Conservation (phyloP, 2,329 filamentous ascomycete genomes). For the Coniella lustricola region DNA sequence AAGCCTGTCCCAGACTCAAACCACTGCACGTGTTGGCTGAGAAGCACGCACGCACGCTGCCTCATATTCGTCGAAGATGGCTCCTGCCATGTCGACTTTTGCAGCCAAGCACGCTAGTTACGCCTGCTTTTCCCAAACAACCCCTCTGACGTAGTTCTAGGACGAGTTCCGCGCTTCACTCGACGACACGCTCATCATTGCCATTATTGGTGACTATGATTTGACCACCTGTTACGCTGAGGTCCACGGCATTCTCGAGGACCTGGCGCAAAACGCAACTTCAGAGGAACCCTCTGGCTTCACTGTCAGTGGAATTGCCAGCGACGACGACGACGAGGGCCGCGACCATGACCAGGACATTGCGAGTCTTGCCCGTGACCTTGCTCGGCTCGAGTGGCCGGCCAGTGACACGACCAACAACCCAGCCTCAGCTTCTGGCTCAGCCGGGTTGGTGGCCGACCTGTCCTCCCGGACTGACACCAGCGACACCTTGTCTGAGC, state of each 20-base stretch:
- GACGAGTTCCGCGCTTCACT: constrained; percentile 66
- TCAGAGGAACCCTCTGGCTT: constrained; percentile 69
- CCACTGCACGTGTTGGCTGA: too few species aligned
- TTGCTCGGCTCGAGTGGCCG: constrained; percentile 13
- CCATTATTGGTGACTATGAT: constrained; percentile 70
- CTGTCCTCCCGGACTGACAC: constrained; percentile 13
- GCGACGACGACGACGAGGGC: too few species aligned
- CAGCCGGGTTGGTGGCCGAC: constrained; percentile 8
- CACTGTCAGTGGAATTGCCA: constrained; percentile 65
- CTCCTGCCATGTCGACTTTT: too few species aligned
- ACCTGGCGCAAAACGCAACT: constrained; percentile 55
- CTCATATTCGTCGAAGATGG: too few species aligned
- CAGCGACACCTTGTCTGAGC: constrained; percentile 13
- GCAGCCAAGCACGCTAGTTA: too few species aligned
- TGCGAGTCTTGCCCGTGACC: constrained; percentile 18
- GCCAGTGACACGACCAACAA: constrained; percentile 6
- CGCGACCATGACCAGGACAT: neutral
- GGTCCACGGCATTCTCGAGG: constrained; percentile 55
- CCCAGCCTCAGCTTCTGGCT: constrained; percentile 5
- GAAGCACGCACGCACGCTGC: too few species aligned
- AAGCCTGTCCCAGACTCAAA: neutral
- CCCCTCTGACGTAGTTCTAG: constrained; percentile 30
- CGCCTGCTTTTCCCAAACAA: too few species aligned
- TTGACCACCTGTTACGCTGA: constrained; percentile 46
- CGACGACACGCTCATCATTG: constrained; percentile 70